Evolutionary conservation across 495 filamentous ascomycete genomes (phyloP).

Genomic region (Trichoderma erinaceum): DNA sequence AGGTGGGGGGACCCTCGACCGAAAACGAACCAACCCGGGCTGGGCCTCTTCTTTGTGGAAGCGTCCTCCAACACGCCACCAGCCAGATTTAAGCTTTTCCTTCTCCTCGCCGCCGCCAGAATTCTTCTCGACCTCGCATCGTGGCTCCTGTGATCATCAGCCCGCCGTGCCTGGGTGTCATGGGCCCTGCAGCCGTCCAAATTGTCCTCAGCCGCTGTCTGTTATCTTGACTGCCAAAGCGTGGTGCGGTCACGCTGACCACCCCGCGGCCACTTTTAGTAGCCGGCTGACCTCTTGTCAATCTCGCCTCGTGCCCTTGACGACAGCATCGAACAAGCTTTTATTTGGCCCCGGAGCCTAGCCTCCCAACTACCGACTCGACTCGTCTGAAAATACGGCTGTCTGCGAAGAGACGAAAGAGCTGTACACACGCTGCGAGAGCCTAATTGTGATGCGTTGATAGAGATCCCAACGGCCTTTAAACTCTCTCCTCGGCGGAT

Average conservation of each 20-base stretch:
- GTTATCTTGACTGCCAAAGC: not conserved
- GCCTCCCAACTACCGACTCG: not conserved
- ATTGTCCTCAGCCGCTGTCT: not conserved
- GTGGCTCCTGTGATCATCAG: constrained; percentile 9
- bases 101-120: not conserved
- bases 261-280: constrained; percentile 6
- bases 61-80: constrained; percentile 10
- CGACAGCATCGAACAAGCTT: not conserved
- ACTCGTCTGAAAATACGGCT: not conserved
- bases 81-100: not conserved
- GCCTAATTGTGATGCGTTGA: not conserved
- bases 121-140: not conserved
- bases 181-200: not conserved
- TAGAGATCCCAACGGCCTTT: not conserved
- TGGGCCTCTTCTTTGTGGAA: not conserved
- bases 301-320: not conserved
- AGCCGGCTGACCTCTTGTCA: constrained; percentile 1
- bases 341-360: not conserved
- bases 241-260: constrained; percentile 12
- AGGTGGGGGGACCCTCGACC: not conserved
- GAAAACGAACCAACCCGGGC: not conserved
- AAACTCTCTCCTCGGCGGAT: not conserved
- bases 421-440: not conserved
- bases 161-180: constrained; percentile 1
- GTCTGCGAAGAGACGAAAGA: not conserved